Conservation (phyloP, 164 flowering plant species). For the Magnolia sinica region DNA sequence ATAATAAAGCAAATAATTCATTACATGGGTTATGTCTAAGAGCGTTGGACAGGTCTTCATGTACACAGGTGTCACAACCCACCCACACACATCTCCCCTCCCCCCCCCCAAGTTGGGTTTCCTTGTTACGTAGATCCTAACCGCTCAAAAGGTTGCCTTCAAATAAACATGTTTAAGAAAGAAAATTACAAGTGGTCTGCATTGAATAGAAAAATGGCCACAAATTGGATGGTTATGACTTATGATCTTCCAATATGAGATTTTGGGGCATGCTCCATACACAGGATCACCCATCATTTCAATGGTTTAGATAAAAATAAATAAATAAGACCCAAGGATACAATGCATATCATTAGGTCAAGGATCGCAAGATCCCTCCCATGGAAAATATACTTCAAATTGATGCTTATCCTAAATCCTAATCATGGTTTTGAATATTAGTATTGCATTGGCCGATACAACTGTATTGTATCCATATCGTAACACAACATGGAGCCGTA, state of each 20-base stretch:
- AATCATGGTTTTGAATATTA: no score
- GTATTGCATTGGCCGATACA: no score
- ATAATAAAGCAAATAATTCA: no score
- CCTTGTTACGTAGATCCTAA: background rate
- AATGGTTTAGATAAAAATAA: background rate
- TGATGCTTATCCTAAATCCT: background rate
- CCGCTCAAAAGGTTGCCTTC: background rate
- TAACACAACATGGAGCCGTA: no score
- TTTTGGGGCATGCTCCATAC: background rate
- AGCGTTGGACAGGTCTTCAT: background rate
- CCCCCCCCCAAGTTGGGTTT: background rate
- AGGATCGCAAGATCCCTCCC: background rate
- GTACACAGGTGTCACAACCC: background rate
- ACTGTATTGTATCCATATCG: no score
- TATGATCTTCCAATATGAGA: background rate
- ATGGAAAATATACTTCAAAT: background rate
- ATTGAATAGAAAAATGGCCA: no score
- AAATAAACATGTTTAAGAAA: background rate
- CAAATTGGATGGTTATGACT: background rate
- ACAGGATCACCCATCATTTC: background rate
- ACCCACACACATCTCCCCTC: no score
- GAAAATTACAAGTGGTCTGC: no score
- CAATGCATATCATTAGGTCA: background rate
- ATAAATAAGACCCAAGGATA: background rate
- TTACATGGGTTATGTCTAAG: no score